Evolutionary conservation across 352 stramenopile species (phyloP).

Genomic region (Chrysophaeum taylorii): DNA sequence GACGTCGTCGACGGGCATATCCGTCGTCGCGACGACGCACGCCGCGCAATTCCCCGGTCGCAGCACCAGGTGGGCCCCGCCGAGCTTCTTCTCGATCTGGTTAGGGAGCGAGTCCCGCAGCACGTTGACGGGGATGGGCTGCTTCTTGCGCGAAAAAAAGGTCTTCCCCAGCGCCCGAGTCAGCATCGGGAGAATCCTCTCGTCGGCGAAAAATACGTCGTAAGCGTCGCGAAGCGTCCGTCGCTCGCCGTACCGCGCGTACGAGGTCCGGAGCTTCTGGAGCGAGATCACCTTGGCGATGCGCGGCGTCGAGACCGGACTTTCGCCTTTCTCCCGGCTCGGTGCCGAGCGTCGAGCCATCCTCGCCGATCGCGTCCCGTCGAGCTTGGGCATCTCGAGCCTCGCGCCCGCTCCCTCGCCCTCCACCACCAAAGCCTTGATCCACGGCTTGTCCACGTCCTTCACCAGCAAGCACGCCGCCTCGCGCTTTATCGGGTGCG

Average conservation of each 20-base stretch:
- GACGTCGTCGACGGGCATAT: constrained; percentile 28
- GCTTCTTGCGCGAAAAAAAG: constrained; percentile 62
- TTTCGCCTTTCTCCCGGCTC: not conserved
- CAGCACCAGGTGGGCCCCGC: constrained; percentile 24
- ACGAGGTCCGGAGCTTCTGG: constrained; percentile 27
- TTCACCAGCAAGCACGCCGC: constrained; percentile 30
- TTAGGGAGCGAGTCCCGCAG: constrained; percentile 46
- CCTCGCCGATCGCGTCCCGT: not conserved
- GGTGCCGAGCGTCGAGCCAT: not conserved
- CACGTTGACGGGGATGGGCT: constrained; percentile 51
- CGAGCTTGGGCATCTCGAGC: not conserved
- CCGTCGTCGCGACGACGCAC: constrained; percentile 26
- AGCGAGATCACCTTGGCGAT: constrained; percentile 12
- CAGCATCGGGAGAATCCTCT: constrained; percentile 68
- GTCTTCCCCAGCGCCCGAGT: constrained; percentile 53
- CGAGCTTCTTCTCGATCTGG: constrained; percentile 40
- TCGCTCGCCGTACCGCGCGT: constrained; percentile 26
- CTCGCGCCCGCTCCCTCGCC: constrained; percentile 16
- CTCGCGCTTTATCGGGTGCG: constrained; percentile 22
- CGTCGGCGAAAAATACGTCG: constrained; percentile 65
- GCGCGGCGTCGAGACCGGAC: not conserved
- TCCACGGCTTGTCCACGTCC: constrained; percentile 27
- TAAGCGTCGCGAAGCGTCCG: constrained; percentile 40
- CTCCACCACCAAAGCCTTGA: constrained; percentile 24
- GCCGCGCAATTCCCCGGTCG: constrained; percentile 27